phyloP scores from a whole-genome alignment of 2,329 filamentous ascomycete genomes.

The Hymenoscyphus infarciens region DNA sequence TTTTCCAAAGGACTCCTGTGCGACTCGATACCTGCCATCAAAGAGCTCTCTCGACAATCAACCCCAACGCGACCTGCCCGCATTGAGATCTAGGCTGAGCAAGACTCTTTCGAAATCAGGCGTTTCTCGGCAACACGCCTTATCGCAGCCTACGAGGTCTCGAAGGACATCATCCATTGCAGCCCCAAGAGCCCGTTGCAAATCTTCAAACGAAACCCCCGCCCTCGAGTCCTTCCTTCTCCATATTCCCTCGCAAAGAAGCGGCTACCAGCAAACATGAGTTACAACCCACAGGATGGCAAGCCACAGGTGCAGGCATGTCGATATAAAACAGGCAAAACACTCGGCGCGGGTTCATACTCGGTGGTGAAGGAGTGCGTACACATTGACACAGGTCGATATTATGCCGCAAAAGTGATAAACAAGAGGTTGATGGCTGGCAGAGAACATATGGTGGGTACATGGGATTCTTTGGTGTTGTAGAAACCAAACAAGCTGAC shows the following conservation, averaged over 20 bases:
- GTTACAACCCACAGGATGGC: conserved; percentile 27
- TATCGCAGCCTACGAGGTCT: conserved; percentile 5
- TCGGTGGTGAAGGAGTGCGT: conserved; percentile 99
- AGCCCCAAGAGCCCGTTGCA: neutral
- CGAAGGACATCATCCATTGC: neutral
- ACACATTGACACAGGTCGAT: conserved; percentile 94
- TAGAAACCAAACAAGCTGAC: conserved; percentile 3
- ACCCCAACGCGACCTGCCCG: neutral
- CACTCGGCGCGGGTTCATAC: conserved; percentile 91
- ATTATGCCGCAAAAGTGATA: conserved; percentile 99
- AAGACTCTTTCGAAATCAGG: neutral
- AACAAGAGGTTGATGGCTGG: conserved; percentile 98
- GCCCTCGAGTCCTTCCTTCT: neutral
- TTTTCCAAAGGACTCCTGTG: neutral
- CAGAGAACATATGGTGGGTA: conserved; percentile 88
- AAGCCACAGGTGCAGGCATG: conserved; percentile 71
- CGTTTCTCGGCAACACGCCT: neutral
- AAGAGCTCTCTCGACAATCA: neutral
- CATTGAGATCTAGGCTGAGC: neutral
- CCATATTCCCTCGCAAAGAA: neutral
- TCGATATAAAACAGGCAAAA: conserved; percentile 98
- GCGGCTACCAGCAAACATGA: conserved; percentile 21
- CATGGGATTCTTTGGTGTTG: neutral
- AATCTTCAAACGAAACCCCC: neutral
- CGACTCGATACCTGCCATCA: neutral